phyloP scores from a whole-genome alignment of 2,329 filamentous ascomycete species.

The Apiospora sp. region DNA sequence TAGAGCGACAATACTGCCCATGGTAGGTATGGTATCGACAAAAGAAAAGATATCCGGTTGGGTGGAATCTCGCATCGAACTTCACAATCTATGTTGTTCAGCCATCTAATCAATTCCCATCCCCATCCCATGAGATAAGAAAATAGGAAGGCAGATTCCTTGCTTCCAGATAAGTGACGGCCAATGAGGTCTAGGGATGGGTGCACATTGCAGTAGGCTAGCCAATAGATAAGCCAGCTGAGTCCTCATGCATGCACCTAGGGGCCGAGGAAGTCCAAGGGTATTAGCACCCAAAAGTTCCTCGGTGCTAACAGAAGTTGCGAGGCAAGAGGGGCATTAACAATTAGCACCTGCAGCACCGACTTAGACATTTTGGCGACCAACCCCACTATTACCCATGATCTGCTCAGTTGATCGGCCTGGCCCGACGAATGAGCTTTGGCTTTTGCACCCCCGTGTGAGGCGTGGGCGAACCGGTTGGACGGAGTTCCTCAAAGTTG shows the following conservation, averaged over 20 bases:
- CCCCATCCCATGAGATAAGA: not conserved
- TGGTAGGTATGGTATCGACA: not conserved
- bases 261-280: not conserved
- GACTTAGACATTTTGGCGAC: not conserved
- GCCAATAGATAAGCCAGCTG: constrained; percentile 12
- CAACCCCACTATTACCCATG: constrained; percentile 10
- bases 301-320: not conserved
- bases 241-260: not conserved
- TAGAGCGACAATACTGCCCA: not conserved
- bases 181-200: not conserved
- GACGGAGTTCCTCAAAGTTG: constrained; percentile 19
- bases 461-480: constrained; percentile 33
- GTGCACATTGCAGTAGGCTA: not conserved
- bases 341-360: not conserved
- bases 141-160: not conserved
- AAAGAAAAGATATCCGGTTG: not conserved
- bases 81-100: not conserved
- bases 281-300: not conserved
- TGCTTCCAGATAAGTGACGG: not conserved
- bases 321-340: not conserved
- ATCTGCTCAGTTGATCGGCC: not conserved
- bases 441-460: constrained; percentile 33
- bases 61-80: not conserved
- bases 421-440: constrained; percentile 33
- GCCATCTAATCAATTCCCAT: not conserved